Conservation (phyloP, 106 monocot species). For the Platanthera guangdongensis region DNA sequence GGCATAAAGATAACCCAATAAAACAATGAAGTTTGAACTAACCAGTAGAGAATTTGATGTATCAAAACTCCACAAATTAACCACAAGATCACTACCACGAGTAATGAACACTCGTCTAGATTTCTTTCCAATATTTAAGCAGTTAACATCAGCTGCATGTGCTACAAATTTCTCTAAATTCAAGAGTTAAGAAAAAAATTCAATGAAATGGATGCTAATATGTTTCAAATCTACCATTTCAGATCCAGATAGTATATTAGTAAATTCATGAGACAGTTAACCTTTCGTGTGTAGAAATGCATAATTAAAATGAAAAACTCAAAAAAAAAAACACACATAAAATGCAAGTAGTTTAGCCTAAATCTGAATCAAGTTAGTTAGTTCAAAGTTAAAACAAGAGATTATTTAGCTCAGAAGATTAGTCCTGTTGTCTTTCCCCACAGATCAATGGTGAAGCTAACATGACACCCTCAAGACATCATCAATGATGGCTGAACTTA, state of each 20-base stretch:
- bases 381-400: neutral
- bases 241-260: neutral
- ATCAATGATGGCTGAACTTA: neutral
- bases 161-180: slow-evolving; percentile 68
- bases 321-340: neutral
- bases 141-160: slow-evolving; percentile 66
- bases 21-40: slow-evolving; percentile 19
- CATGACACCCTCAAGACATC: neutral
- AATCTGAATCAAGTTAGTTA: neutral
- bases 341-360: neutral
- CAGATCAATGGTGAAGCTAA: neutral
- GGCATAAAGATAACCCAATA: neutral
- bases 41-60: slow-evolving; percentile 61
- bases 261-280: neutral
- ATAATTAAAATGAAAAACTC: neutral
- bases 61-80: slow-evolving; percentile 77
- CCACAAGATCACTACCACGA: slow-evolving; percentile 70
- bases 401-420: neutral
- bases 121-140: slow-evolving; percentile 79
- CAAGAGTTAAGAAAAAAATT: slow-evolving; percentile 25
- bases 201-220: neutral
- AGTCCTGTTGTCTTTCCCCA: neutral
- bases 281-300: neutral
- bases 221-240: neutral
- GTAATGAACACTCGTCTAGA: slow-evolving; percentile 64